Percentiles rank a stretch among this genome's conserved stretches.
phyloP scores from a whole-genome alignment of 2,329 filamentous ascomycete genomes.

The Calycina herbarum region DNA sequence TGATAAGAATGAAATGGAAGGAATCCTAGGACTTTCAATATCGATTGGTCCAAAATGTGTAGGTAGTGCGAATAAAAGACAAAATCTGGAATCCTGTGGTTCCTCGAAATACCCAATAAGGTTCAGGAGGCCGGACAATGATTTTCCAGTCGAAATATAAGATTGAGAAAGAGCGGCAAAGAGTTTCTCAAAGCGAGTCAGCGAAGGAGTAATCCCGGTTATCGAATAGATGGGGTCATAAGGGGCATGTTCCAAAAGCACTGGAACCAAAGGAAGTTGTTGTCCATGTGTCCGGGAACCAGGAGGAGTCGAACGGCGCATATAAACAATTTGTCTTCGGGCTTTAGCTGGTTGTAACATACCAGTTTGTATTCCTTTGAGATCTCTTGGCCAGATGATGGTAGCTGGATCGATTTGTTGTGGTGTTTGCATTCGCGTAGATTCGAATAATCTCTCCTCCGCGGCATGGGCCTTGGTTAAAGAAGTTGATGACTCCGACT shows the following conservation, averaged over 20 bases:
- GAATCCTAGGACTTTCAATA: constrained; percentile 49
- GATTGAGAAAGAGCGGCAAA: constrained; percentile 51
- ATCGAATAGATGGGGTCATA: constrained; percentile 63
- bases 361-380: constrained; percentile 27
- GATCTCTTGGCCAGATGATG: constrained; percentile 46
- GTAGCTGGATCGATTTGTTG: constrained; percentile 57
- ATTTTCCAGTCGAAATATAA: constrained; percentile 48
- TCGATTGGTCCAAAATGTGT: constrained; percentile 60
- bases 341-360: constrained; percentile 34
- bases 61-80: constrained; percentile 74
- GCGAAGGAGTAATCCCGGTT: constrained; percentile 63
- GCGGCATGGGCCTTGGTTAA: constrained; percentile 34
- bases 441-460: constrained; percentile 49
- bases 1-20: constrained; percentile 48
- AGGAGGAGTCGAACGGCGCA: constrained; percentile 32
- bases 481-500: constrained; percentile 24
- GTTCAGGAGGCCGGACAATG: constrained; percentile 61
- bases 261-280: constrained; percentile 39
- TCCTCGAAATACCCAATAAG: constrained; percentile 75
- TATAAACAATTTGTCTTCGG: constrained; percentile 40
- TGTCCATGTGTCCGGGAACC: constrained; percentile 27
- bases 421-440: constrained; percentile 60
- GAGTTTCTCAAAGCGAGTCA: constrained; percentile 64
- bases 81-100: constrained; percentile 66
- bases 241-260: constrained; percentile 71